These are phyloP conservation scores for Zostera marina DNA, from an alignment of 116 monocot genomes.

Conservation along the genomic window DNA sequence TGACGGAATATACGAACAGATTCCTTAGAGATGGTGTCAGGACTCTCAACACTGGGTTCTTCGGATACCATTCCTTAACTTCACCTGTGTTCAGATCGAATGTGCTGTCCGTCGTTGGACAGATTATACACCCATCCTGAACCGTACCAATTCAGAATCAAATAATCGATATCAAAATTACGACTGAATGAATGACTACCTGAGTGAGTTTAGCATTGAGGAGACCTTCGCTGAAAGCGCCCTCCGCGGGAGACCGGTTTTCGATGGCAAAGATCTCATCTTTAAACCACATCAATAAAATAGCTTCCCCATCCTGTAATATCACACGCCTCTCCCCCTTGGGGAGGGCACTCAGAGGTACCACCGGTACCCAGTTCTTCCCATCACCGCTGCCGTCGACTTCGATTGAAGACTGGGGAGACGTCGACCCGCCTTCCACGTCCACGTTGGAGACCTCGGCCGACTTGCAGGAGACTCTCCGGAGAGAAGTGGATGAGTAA, in stretches of 20 bases:
- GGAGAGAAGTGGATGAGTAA: background rate
- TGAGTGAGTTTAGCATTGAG: conserved; percentile 93
- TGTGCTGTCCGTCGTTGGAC: conserved; percentile 91
- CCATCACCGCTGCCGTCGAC: conserved; percentile 10
- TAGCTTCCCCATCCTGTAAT: conserved; percentile 65
- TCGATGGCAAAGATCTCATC: conserved; percentile 76
- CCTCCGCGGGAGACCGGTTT: conserved; percentile 89
- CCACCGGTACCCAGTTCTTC: conserved; percentile 59
- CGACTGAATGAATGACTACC: conserved; percentile 30
- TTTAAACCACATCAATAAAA: conserved; percentile 86
- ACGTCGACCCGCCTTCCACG: conserved; percentile 13
- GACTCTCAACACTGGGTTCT: conserved; percentile 72
- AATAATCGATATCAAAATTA: background rate
- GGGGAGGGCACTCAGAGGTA: conserved; percentile 71
- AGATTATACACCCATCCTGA: conserved; percentile 96
- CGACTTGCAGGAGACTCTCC: conserved; percentile 30
- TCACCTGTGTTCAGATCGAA: conserved; percentile 79
- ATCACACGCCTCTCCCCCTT: conserved; percentile 83
- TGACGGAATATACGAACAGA: conserved; percentile 61
- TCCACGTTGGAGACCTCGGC: conserved; percentile 43
- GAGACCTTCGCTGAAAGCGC: conserved; percentile 79
- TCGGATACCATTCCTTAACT: conserved; percentile 89
- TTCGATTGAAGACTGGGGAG: background rate
- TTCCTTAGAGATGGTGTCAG: conserved; percentile 72
- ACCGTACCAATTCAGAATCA: conserved; percentile 7